Conservation (phyloP, 106 monocot genomes). For the Dendrobium chrysotoxum region DNA sequence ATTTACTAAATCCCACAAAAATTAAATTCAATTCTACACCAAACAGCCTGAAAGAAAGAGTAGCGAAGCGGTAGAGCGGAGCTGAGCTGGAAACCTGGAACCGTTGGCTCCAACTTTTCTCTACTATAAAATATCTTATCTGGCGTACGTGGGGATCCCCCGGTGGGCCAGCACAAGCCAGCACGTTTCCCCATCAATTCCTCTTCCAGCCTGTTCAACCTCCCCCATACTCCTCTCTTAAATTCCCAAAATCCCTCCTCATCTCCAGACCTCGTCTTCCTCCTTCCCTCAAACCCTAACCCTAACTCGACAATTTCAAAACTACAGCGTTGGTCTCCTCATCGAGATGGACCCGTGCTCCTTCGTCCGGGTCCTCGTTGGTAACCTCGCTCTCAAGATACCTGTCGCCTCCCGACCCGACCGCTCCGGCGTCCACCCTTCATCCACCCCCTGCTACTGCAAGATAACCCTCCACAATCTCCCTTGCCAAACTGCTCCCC, state of each 20-base stretch:
- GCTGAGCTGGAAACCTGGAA: neutral
- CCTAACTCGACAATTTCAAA: neutral
- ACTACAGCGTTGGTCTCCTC: neutral
- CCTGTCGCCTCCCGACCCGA: constrained; percentile 66
- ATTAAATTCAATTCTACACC: no score
- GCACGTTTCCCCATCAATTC: neutral
- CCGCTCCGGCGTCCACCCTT: constrained; percentile 77
- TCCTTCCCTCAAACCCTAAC: neutral
- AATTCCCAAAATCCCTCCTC: constrained; percentile 1
- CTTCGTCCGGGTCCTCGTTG: constrained; percentile 78
- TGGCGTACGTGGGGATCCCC: constrained; percentile 1
- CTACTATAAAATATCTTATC: neutral
- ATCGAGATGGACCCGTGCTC: constrained; percentile 80
- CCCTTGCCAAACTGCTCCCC: constrained; percentile 38
- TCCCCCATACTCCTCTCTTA: neutral
- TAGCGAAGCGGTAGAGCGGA: neutral
- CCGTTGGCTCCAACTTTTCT: neutral
- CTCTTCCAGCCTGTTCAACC: constrained; percentile 4
- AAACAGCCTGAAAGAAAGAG: no score
- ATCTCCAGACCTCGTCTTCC: neutral
- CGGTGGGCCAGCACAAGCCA: constrained; percentile 5
- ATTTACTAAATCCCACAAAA: no score
- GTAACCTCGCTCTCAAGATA: constrained; percentile 74
- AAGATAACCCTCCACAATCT: constrained; percentile 60
- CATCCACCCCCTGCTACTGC: constrained; percentile 71